A percentile compares a stretch with the other conserved stretches of the same genome.
phyloP scores from a whole-genome alignment of 768 basidiomycete species.

The Candolleomyces aberdarensis region DNA sequence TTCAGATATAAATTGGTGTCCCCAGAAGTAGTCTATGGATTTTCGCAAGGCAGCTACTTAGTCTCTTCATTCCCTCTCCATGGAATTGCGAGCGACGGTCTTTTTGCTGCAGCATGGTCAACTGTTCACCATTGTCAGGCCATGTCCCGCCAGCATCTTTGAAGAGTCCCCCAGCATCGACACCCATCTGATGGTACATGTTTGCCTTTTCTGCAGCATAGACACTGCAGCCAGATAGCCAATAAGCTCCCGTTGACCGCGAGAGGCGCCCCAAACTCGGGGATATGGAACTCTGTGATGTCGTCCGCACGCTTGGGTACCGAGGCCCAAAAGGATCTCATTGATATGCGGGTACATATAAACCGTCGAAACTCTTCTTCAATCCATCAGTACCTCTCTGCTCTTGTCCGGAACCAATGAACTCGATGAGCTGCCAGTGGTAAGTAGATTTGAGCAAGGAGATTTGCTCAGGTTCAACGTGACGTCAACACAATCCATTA shows the following conservation, averaged over 20 bases:
- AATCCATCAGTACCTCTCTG: constrained; percentile 12
- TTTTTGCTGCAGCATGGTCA: background rate
- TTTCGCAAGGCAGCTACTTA: no score
- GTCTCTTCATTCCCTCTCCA: no score
- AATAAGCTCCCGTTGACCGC: background rate
- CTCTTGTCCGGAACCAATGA: constrained; percentile 12
- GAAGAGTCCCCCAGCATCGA: background rate
- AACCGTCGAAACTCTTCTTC: constrained; percentile 7
- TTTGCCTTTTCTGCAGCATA: background rate
- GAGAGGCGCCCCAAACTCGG: background rate
- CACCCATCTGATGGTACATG: background rate
- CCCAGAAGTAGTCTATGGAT: no score
- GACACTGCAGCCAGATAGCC: background rate
- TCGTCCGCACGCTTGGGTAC: background rate
- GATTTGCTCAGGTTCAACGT: no score
- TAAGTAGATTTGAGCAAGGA: no score
- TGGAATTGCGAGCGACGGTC: background rate
- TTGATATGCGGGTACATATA: constrained; percentile 1
- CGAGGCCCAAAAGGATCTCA: background rate
- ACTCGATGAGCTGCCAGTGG: constrained; percentile 4
- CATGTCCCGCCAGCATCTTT: background rate
- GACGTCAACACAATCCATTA: no score
- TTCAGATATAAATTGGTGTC: no score
- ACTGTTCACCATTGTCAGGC: background rate
- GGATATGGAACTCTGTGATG: background rate